Percentiles rank a stretch among this genome's conserved stretches.
phyloP scores from a whole-genome alignment of 2,329 filamentous ascomycete genomes.

The Cordyceps javanica region DNA sequence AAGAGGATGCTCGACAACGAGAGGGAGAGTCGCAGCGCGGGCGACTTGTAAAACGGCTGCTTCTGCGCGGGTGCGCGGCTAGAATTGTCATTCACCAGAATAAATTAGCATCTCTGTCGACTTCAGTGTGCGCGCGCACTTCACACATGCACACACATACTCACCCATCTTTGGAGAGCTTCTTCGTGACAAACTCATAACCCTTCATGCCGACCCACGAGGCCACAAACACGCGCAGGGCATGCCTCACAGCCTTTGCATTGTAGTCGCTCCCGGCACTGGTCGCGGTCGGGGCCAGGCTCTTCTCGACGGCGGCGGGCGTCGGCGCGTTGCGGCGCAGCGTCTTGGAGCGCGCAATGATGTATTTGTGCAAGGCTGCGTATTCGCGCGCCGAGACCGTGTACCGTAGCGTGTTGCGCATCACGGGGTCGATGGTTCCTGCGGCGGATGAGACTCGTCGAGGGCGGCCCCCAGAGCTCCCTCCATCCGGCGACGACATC shows the following conservation, averaged over 20 bases:
- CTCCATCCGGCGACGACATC: conserved; percentile 4
- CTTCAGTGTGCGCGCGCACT: too few species aligned
- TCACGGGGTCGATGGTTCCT: conserved; percentile 54
- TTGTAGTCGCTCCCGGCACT: conserved; percentile 53
- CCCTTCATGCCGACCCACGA: conserved; percentile 59
- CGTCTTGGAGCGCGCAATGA: conserved; percentile 64
- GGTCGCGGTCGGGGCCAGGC: conserved; percentile 24
- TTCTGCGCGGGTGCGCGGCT: conserved; percentile 33
- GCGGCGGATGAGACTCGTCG: conserved; percentile 16
- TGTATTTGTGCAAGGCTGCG: conserved; percentile 73
- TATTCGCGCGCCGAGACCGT: conserved; percentile 84
- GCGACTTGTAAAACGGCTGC: conserved; percentile 54
- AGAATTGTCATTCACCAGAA: conserved; percentile 10
- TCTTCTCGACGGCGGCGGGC: conserved; percentile 46
- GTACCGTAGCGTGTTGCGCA: conserved; percentile 82
- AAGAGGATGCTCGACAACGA: conserved; percentile 82
- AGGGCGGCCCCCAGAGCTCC: neutral
- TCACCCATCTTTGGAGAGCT: conserved; percentile 42
- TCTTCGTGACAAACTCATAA: conserved; percentile 47
- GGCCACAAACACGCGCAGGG: conserved; percentile 62
- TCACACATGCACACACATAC: conserved; percentile 19
- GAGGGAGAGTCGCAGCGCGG: conserved; percentile 70
- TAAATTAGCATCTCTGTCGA: neutral
- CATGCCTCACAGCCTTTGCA: conserved; percentile 62
- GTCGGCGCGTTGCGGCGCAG: conserved; percentile 50